phyloP scores from a whole-genome alignment of 108 stramenopile genomes.

The Discostella stelligeroides region DNA sequence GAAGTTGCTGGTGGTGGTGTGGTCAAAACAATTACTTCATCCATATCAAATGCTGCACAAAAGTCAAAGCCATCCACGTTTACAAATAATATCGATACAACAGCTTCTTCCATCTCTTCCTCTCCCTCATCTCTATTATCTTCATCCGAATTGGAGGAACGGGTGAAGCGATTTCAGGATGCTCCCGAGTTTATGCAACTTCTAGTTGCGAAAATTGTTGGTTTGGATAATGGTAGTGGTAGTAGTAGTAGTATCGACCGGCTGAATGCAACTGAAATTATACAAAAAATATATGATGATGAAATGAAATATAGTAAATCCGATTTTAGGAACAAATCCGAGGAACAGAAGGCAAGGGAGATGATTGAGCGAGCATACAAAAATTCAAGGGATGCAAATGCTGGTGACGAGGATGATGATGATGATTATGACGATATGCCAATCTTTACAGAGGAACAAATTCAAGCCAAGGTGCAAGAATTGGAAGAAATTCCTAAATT shows the following conservation, averaged over 20 bases:
- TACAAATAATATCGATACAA: not conserved
- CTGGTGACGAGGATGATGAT: constrained; percentile 7
- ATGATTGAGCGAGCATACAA: constrained; percentile 31
- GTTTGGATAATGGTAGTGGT: constrained; percentile 43
- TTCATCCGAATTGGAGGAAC: constrained; percentile 44
- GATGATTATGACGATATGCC: constrained; percentile 28
- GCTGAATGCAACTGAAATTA: constrained; percentile 37
- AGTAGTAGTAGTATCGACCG: constrained; percentile 39
- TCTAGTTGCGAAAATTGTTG: constrained; percentile 44
- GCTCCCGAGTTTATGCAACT: constrained; percentile 57
- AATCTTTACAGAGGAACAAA: constrained; percentile 55
- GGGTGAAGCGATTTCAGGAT: constrained; percentile 29
- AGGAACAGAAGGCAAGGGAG: constrained; percentile 25
- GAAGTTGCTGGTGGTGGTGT: too few relatives aligned
- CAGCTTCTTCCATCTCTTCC: not conserved
- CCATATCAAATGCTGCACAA: constrained; percentile 16
- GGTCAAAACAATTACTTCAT: constrained; percentile 1
- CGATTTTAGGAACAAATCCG: constrained; percentile 15
- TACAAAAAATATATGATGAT: constrained; percentile 43
- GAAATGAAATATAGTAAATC: constrained; percentile 16
- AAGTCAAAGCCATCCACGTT: not conserved
- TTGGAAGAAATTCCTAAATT: constrained; percentile 41
- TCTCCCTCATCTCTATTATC: constrained; percentile 9
- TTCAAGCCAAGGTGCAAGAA: constrained; percentile 47
- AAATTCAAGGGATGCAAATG: constrained; percentile 13